Evolutionary conservation across 345 rosid species (phyloP).

Genomic region (Populus pruinosa): DNA sequence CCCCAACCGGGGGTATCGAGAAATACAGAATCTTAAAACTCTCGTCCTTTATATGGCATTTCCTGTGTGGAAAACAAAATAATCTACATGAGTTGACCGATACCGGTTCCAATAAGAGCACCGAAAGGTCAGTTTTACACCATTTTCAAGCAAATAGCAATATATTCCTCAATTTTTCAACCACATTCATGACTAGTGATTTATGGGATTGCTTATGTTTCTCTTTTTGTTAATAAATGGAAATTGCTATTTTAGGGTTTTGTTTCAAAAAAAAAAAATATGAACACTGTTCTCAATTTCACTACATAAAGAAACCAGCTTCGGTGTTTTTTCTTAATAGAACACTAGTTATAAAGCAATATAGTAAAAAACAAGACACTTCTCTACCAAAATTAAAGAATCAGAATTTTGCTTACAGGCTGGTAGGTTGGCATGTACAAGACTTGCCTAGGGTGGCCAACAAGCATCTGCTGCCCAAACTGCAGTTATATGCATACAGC

Average conservation of each 20-base stretch:
- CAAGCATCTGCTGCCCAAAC: conserved; percentile 67
- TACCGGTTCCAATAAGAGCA: not conserved
- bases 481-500: conserved; percentile 29
- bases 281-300: not conserved
- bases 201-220: not conserved
- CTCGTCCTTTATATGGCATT: conserved; percentile 66
- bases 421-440: conserved; percentile 62
- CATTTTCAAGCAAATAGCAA: not conserved
- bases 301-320: not conserved
- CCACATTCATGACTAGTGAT: not conserved
- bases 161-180: not conserved
- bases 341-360: not conserved
- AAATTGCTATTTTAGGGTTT: not conserved
- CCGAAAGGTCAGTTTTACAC: not conserved
- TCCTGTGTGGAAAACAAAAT: conserved; percentile 38
- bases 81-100: not conserved
- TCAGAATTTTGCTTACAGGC: conserved; percentile 48
- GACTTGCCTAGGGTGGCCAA: conserved; percentile 60
- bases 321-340: not conserved
- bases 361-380: not conserved
- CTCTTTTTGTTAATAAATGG: not conserved
- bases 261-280: not conserved
- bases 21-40: conserved; percentile 28
- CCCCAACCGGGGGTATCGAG: not conserved
- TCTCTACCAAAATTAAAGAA: not conserved